Evolutionary conservation across 371 early-diverging fungal genomes (phyloP), one percentile per base, ranked within the genome.

Genomic region (Homolaphlyctis polyrhiza): DNA sequence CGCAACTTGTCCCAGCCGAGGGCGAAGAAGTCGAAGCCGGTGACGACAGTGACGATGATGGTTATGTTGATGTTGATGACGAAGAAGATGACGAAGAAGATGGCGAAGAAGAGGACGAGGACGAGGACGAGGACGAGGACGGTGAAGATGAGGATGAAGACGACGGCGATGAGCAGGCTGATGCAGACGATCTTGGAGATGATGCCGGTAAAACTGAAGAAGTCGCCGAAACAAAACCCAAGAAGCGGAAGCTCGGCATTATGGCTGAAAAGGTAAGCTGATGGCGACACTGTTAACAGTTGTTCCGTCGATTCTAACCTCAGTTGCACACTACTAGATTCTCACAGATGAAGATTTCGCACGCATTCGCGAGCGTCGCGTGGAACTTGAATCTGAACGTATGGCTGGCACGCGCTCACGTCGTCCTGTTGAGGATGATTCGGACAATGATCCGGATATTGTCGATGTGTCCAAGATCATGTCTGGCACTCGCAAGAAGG

Each of bases 281-380:
- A 16, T 49, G n/a, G 30, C 25, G 5, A 49, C 48, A n/a, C 34
- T 58, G 35, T 57, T 35, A n/a, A 11, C 16, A 18, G n/a, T 32
- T 62, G 52, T 58, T 5, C 1, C 25, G 2, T 49, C 1, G 39
- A 47, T 28, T 64, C 29, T 6, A 25, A 14, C 21, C 23, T 63
- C 23, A 27, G 28, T 6, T n/a, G 36, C 28, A 47, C 5, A 30
- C 49, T 27, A 14, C 28, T 74, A 89, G 84, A 89, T 95, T 71
- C 75, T 95, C 68, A 95, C 95, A 13, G 92, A 92, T 52, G 93
- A 92, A 43, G 96, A 96, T 75, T 95, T 94, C 75, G 90, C 86
- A 25, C 85, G 82, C 65, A 83, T 96, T 66, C 82, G 89, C 60
- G 87, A 88, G 59, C 79, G 91, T 32, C 86, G 84, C 68, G 73